Base-by-base conservation (phyloP, 768 basidiomycete species). In the Steccherinum ochraceum region DNA sequence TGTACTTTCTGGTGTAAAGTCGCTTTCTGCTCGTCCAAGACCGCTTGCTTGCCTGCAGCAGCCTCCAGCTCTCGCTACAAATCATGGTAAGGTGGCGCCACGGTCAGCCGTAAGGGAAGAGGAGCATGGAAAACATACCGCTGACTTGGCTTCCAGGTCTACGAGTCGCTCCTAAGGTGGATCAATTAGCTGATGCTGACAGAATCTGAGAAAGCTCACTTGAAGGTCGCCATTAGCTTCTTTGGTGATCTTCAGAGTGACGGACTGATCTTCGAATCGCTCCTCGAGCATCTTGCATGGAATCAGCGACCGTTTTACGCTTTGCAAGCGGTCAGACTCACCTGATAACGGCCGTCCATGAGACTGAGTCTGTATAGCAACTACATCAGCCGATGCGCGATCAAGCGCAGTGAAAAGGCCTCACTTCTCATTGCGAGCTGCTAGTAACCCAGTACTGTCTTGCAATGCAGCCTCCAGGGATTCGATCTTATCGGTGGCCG, bases 241-340 rank as follows among this genome's bases (percentile, higher is more conserved):
- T 56, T 79, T 80, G 5, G 77, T 72, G 20, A 82, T 62, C 21
- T 73, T 71, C 44, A 82, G 63, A 1, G 79, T 77, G 4, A 77
- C 65, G 1, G 72, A 62, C 55, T 83, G 81, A 13, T 80, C 74
- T 12, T 85, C 82, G 48, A 77, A 78, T 21, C 81, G 74, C 49
- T 85, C 81, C 58, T 84, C 77, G 13, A 82, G 66, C 30, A 72
- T 63, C 74, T 80, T n/a, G n/a, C n/a, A n/a, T n/a, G n/a, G n/a
- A n/a, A n/a, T n/a, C n/a, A n/a, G n/a, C n/a, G n/a, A n/a, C n/a
- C n/a, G n/a, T n/a, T n/a, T n/a, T n/a, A n/a, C n/a, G n/a, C n/a
- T n/a, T n/a, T n/a, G n/a, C n/a, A n/a, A n/a, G n/a, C n/a, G n/a
- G 21, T 7, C 41, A n/a, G 21, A 18, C 41, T 10, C 19, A 62